Percentiles rank a stretch among this genome's conserved stretches.
phyloP scores from a whole-genome alignment of 179 eudicot species.

The Silene noctiflora region DNA sequence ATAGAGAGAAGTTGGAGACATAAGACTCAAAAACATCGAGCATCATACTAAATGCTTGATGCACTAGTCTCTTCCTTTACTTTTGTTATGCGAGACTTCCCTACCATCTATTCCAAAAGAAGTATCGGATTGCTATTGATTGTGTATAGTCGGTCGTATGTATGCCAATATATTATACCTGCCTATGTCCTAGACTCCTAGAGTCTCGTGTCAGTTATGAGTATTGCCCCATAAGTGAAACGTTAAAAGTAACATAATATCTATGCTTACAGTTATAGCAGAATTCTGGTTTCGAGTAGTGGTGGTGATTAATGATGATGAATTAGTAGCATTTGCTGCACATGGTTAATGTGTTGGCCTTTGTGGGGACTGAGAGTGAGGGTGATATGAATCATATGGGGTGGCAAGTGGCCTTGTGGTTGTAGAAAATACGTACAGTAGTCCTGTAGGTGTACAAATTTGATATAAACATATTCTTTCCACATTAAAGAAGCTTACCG shows the following conservation, averaged over 20 bases:
- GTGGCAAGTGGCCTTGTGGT: background rate
- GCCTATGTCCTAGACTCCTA: background rate
- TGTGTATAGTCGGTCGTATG: background rate
- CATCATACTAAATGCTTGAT: background rate
- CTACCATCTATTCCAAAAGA: background rate
- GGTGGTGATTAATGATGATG: background rate
- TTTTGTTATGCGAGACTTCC: background rate
- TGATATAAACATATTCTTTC: background rate
- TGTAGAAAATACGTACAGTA: background rate
- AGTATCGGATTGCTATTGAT: background rate
- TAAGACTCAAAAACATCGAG: background rate
- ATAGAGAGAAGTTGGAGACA: background rate
- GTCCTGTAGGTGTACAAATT: background rate
- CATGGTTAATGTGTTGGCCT: background rate
- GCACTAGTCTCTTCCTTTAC: background rate
- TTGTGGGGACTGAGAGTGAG: background rate
- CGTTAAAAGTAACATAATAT: background rate
- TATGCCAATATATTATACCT: background rate
- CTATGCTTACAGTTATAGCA: background rate
- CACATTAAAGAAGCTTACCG: background rate
- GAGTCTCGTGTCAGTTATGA: background rate
- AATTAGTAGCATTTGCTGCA: background rate
- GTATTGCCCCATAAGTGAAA: background rate
- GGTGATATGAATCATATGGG: background rate
- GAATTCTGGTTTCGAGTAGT: background rate